Conservation (phyloP, 2,329 filamentous ascomycete species). For the Aspergillus pseudoglaucus region DNA sequence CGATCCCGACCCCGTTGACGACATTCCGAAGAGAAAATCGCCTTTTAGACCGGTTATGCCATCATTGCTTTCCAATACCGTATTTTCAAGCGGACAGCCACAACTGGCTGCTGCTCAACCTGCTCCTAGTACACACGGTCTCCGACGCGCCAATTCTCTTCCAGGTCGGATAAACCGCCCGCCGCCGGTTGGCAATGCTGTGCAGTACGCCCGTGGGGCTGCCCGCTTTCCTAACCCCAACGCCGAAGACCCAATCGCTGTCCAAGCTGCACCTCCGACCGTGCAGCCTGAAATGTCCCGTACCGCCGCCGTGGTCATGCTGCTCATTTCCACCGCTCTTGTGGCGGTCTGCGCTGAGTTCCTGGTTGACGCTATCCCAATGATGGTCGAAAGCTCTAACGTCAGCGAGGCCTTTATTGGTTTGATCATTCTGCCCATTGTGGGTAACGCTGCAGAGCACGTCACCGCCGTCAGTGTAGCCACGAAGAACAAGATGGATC, state of each 20-base stretch:
- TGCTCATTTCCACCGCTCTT: constrained; percentile 49
- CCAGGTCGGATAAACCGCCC: constrained; percentile 20
- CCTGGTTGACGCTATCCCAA: constrained; percentile 67
- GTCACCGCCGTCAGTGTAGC: constrained; percentile 74
- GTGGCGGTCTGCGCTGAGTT: constrained; percentile 63
- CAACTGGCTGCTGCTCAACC: constrained; percentile 7
- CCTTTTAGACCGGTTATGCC: constrained; percentile 26
- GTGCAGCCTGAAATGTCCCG: constrained; percentile 44
- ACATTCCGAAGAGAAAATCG: constrained; percentile 18
- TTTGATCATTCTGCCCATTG: constrained; percentile 72
- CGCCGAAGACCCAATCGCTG: constrained; percentile 6
- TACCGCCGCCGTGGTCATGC: constrained; percentile 50
- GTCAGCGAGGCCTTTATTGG: constrained; percentile 71
- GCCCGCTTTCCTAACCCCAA: constrained; percentile 20
- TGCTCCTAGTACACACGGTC: constrained; percentile 7
- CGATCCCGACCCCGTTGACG: constrained; percentile 5
- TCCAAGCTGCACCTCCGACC: constrained; percentile 9
- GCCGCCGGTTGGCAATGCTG: constrained; percentile 25
- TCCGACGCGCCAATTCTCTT: constrained; percentile 28
- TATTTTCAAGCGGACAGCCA: constrained; percentile 21
- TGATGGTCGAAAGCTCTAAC: constrained; percentile 53
- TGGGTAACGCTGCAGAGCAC: constrained; percentile 78
- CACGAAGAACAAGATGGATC: constrained; percentile 78
- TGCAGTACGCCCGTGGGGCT: constrained; percentile 28
- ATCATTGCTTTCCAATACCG: constrained; percentile 28